Percentiles rank a stretch among this genome's conserved stretches.
Evolutionary conservation across 495 filamentous ascomycete genomes (phyloP).

Genomic region (Tuber magnatum): DNA sequence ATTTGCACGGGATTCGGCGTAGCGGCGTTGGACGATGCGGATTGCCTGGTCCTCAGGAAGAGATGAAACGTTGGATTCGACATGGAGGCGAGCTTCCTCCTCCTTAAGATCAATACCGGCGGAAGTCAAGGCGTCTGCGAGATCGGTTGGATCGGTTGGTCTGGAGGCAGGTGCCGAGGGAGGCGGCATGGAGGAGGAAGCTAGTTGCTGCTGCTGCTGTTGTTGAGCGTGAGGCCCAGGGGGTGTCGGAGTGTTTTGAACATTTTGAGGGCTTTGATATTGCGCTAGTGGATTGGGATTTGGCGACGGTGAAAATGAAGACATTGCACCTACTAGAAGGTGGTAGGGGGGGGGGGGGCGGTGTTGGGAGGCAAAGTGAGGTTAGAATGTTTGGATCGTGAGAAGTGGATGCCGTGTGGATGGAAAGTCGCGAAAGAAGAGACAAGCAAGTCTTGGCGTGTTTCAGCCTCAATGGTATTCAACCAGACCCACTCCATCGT

Average conservation of each 20-base stretch:
- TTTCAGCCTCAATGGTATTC: neutral
- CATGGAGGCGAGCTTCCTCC: slow-evolving; percentile 39
- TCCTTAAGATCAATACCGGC: slow-evolving; percentile 40
- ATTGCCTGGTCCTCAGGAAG: slow-evolving; percentile 28
- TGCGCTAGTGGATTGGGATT: slow-evolving; percentile 2
- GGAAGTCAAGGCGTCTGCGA: slow-evolving; percentile 41
- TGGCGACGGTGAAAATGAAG: neutral
- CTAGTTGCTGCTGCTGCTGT: slow-evolving; percentile 22
- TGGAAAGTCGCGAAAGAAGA: neutral
- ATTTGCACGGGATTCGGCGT: slow-evolving; percentile 32
- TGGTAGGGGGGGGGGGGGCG: neutral
- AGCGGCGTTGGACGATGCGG: slow-evolving; percentile 24
- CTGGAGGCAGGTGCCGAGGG: slow-evolving; percentile 33
- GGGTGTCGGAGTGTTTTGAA: neutral
- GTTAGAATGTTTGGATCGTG: neutral
- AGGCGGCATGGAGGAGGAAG: slow-evolving; percentile 37
- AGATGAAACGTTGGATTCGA: slow-evolving; percentile 18
- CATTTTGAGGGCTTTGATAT: slow-evolving; percentile 1
- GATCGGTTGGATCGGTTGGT: slow-evolving; percentile 40
- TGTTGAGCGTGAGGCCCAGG: neutral
- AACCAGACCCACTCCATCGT: neutral
- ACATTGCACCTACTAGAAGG: neutral
- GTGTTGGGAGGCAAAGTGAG: neutral
- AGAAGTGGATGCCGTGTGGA: neutral
- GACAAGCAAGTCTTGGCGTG: neutral